These are phyloP conservation scores for Nadsonia starkeyi-henricii DNA, from an alignment of 1,139 yeast genomes.

Conservation along the genomic window DNA sequence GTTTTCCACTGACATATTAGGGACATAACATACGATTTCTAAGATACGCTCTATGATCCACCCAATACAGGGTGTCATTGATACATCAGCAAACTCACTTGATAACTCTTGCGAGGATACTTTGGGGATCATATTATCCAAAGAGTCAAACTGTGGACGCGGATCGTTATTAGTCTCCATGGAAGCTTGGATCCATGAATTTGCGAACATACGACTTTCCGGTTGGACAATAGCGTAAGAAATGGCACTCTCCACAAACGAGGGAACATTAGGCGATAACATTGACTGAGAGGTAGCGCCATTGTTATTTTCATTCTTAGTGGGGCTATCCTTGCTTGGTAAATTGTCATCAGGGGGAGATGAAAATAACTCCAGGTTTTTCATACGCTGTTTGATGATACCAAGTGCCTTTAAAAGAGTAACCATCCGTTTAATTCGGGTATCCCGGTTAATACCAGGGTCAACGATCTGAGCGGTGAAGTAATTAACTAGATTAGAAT, in stretches of 20 bases:
- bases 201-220: slow-evolving; percentile 56
- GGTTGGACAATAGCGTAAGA: slow-evolving; percentile 67
- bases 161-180: slow-evolving; percentile 15
- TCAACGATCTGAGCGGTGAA: slow-evolving; percentile 56
- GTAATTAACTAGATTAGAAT: slow-evolving; percentile 51
- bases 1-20: slow-evolving; percentile 49
- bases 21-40: slow-evolving; percentile 54
- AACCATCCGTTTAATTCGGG: slow-evolving; percentile 58
- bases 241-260: slow-evolving; percentile 74
- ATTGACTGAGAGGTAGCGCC: slow-evolving; percentile 11
- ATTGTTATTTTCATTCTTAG: not conserved
- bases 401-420: slow-evolving; percentile 55
- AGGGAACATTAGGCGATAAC: slow-evolving; percentile 52
- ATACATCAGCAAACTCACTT: slow-evolving; percentile 4
- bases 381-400: slow-evolving; percentile 57
- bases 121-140: slow-evolving; percentile 29
- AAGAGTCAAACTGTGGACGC: slow-evolving; percentile 7
- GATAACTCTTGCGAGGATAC: slow-evolving; percentile 13
- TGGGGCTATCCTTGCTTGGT: slow-evolving; percentile 3
- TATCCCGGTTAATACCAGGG: slow-evolving; percentile 32
- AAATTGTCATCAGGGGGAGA: slow-evolving; percentile 21
- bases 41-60: slow-evolving; percentile 50
- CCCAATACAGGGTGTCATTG: slow-evolving; percentile 73
- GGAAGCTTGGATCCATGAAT: slow-evolving; percentile 52
- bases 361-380: slow-evolving; percentile 42